Conservation (phyloP, 2,329 filamentous ascomycete genomes). For the Colletotrichum sp. region DNA sequence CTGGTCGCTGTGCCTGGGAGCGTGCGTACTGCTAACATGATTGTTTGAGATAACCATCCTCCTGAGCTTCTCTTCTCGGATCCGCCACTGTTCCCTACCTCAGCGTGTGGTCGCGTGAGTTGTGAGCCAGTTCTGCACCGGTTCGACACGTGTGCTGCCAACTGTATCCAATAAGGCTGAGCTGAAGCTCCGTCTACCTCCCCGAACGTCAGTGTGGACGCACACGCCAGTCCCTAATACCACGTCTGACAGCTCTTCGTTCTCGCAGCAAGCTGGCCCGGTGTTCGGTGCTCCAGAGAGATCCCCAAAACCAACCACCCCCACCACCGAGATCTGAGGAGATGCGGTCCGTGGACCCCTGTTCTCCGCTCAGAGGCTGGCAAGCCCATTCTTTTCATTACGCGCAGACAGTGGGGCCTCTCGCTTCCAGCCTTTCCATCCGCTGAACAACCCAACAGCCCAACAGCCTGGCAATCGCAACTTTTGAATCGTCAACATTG, state of each 20-base stretch:
- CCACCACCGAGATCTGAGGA: slow-evolving; percentile 4
- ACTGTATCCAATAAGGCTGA: not conserved
- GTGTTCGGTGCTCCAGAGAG: not conserved
- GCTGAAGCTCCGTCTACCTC: not conserved
- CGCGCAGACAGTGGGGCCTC: not conserved
- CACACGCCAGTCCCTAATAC: not conserved
- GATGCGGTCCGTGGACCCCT: slow-evolving; percentile 5
- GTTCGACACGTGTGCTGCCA: not conserved
- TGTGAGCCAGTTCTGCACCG: not conserved
- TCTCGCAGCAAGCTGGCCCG: not conserved
- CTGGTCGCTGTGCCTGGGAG: not conserved
- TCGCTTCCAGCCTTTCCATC: not conserved
- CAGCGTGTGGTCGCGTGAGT: not conserved
- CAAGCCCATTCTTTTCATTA: not conserved
- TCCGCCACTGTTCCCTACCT: not conserved
- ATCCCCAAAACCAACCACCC: not conserved
- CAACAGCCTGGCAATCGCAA: not conserved
- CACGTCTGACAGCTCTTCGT: not conserved
- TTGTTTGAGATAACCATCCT: not conserved
- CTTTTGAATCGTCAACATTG: not conserved
- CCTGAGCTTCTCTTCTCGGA: not conserved
- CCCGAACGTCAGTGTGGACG: not conserved
- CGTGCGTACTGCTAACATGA: not conserved
- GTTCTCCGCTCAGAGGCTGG: slow-evolving; percentile 1
- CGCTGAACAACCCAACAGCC: not conserved